Conservation (phyloP, 2,329 filamentous ascomycete species). For the Aureobasidium uvarum region DNA sequence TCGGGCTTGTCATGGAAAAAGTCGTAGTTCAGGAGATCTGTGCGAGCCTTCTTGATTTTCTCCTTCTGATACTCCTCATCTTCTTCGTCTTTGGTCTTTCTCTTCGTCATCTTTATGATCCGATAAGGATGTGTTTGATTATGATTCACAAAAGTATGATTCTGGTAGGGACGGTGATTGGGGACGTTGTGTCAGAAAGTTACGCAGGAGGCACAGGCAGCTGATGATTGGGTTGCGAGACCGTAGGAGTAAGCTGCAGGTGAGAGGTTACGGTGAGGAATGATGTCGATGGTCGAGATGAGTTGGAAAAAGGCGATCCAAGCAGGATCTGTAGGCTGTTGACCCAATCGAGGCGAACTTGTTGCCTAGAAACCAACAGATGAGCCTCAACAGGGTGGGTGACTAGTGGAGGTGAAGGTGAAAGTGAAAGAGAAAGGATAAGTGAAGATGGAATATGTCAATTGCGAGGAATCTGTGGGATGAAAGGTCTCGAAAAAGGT, state of each 20-base stretch:
- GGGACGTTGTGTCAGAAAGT: background rate
- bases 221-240: too few relatives aligned
- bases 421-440: background rate
- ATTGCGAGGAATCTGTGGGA: background rate
- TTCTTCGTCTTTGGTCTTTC: background rate
- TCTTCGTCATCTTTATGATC: background rate
- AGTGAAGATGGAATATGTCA: background rate
- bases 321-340: background rate
- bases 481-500: background rate
- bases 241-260: too few relatives aligned
- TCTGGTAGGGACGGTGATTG: background rate
- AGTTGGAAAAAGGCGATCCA: background rate
- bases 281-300: background rate
- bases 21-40: background rate
- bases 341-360: background rate
- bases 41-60: background rate
- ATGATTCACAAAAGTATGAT: background rate
- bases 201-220: too few relatives aligned
- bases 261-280: too few relatives aligned
- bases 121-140: background rate
- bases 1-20: constrained; percentile 17
- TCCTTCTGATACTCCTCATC: background rate
- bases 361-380: background rate
- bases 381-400: background rate
- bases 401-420: background rate